These are phyloP conservation scores for Iris macrosiphon DNA, from an alignment of 106 monocot genomes.

Conservation along the genomic window DNA sequence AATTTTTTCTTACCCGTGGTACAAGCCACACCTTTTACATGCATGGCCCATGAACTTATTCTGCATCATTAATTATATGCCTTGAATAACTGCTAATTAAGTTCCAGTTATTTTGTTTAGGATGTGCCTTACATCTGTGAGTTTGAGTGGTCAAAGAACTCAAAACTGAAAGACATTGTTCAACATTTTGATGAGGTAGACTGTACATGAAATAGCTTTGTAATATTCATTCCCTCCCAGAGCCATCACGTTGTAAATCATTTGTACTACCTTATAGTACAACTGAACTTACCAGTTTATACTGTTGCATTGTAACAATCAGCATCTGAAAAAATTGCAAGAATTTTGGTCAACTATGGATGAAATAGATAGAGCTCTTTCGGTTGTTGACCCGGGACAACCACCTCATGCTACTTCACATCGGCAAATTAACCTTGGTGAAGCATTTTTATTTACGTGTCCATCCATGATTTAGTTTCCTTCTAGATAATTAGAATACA, in stretches of 20 bases:
- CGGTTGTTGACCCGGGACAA: constrained; percentile 29
- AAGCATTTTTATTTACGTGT: background rate
- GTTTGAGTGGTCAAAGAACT: constrained; percentile 42
- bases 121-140: constrained; percentile 53
- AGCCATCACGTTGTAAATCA: background rate
- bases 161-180: constrained; percentile 44
- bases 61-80: background rate
- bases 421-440: constrained; percentile 36
- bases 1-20: no score
- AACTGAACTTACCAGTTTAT: background rate
- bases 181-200: constrained; percentile 48
- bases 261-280: background rate
- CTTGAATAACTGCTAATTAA: background rate
- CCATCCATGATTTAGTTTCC: background rate
- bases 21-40: no score
- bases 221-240: background rate
- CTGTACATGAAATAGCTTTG: background rate
- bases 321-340: constrained; percentile 47
- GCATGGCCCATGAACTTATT: no score
- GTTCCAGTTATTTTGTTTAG: constrained; percentile 17
- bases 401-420: constrained; percentile 29
- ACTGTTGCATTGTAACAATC: background rate
- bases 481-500: background rate
- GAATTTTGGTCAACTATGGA: constrained; percentile 49
- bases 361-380: constrained; percentile 36